Base-by-base conservation (phyloP, 805 yeast species). In the Sugiyamaella americana region DNA sequence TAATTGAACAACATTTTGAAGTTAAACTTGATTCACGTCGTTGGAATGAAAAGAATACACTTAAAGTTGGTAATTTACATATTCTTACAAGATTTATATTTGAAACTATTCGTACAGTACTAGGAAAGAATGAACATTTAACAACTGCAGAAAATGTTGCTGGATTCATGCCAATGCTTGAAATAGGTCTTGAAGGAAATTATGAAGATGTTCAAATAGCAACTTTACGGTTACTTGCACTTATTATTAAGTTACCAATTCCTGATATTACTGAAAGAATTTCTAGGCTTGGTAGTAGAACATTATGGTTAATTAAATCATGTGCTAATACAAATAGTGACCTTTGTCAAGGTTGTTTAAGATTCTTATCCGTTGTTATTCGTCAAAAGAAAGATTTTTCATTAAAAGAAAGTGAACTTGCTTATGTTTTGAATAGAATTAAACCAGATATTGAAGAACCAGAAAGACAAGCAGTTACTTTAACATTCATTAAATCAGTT, bases 381-480 rank as follows among this genome's bases (percentile, higher is more conserved):
- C 78, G 91, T 55, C 81, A 82, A 55, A 81, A 79, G 57, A 74
- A 76, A 3, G 81, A 81, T 44, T 68, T 87, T 38, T 70, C 76
- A 41, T 62, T 88, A 54, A 84, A 84, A 55, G 83, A 81, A 26
- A 68, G 78, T 2, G 87, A 95, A 0, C 61, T 88, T 32, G 81
- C 85, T 46, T 87, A 83, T 59, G 69, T 91, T 20, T 66, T 93
- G 51, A 76, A 77, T 8, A 74, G 85, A 53, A 69, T 93, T 38
- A 78, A 77, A 60, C 94, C 96, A 1, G 98, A 93, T 65, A 68
- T 93, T 50, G 88, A 85, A 58, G 96, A 91, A 56, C 96, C 96
- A 8, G 82, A 78, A 54, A 78, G 82, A 53, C 97, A 91, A 62
- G 88, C 95, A 36, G 72, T 87, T 38, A 95, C 97, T 0, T 87